These are phyloP conservation scores for Phialocephala sp. DNA, from an alignment of 2,329 filamentous ascomycete genomes.

Conservation along the genomic window DNA sequence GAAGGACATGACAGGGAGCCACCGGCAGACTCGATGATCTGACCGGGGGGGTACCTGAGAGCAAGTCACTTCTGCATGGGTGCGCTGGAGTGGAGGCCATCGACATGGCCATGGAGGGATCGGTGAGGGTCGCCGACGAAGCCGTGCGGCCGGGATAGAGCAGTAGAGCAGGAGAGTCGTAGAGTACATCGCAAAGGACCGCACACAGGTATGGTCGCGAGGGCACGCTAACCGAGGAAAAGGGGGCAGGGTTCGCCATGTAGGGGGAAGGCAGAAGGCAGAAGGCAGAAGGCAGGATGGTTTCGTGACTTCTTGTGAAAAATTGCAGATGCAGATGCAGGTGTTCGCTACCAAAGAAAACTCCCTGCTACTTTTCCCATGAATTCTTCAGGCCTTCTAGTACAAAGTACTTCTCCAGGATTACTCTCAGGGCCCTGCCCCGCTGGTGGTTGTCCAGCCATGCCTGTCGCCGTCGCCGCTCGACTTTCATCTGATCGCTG, in stretches of 20 bases:
- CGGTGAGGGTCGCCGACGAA: conserved; percentile 24
- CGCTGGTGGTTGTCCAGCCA: conserved; percentile 1
- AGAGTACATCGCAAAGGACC: too few species aligned
- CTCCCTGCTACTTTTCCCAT: conserved; percentile 16
- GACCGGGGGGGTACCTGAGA: conserved; percentile 12
- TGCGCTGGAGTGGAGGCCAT: too few species aligned
- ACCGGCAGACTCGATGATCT: conserved; percentile 17
- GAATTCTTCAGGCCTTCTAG: conserved; percentile 20
- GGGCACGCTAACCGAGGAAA: not conserved
- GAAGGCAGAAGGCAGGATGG: not conserved
- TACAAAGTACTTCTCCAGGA: conserved; percentile 5
- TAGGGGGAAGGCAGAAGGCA: not conserved
- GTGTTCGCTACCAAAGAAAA: conserved; percentile 23
- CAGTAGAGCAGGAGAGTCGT: not conserved
- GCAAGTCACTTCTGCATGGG: conserved; percentile 16
- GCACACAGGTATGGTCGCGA: not conserved
- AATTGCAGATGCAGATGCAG: conserved; percentile 18
- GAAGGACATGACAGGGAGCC: conserved; percentile 6
- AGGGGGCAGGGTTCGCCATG: conserved; percentile 5
- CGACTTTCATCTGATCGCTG: conserved; percentile 22
- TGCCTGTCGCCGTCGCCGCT: not conserved
- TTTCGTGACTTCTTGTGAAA: conserved; percentile 18
- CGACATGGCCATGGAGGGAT: conserved; percentile 2
- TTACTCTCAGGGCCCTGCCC: not conserved
- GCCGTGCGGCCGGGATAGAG: conserved; percentile 13